Conservation (phyloP, 1,139 yeast genomes). For the Meyerozyma guilliermondii region DNA sequence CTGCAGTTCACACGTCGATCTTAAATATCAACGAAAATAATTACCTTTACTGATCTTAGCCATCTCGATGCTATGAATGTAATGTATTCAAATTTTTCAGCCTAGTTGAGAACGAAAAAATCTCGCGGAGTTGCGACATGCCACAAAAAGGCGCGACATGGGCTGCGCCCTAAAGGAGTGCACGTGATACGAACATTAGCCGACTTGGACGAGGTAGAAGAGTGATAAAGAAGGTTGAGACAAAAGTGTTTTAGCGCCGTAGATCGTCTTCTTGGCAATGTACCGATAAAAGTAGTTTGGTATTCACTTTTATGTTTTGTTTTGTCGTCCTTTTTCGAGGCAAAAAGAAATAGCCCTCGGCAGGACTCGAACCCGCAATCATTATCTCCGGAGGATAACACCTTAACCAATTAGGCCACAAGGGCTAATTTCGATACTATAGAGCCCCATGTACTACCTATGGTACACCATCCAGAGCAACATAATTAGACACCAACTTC, state of each 20-base stretch:
- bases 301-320: background rate
- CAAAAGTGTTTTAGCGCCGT: no score
- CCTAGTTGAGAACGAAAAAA: background rate
- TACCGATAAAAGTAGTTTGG: background rate
- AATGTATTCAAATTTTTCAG: conserved; percentile 1
- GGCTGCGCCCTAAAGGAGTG: background rate
- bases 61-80: conserved; percentile 29
- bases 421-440: conserved; percentile 23
- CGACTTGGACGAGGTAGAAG: no score
- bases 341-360: conserved; percentile 33
- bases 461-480: background rate
- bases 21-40: conserved; percentile 11
- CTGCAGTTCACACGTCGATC: background rate
- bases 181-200: background rate
- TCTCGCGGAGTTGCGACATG: conserved; percentile 1
- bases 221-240: no score
- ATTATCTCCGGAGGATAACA: conserved; percentile 50
- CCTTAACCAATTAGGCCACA: conserved; percentile 57
- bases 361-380: conserved; percentile 61
- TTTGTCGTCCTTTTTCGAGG: background rate
- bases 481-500: no score
- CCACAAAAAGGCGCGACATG: conserved; percentile 1
- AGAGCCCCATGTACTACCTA: background rate
- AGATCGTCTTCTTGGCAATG: background rate
- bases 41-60: conserved; percentile 64